Percentiles rank a stretch among this genome's conserved stretches.
These are phyloP conservation scores for Nicotiana attenuata DNA, from an alignment of 257 asterid genomes.

Conservation along the genomic window DNA sequence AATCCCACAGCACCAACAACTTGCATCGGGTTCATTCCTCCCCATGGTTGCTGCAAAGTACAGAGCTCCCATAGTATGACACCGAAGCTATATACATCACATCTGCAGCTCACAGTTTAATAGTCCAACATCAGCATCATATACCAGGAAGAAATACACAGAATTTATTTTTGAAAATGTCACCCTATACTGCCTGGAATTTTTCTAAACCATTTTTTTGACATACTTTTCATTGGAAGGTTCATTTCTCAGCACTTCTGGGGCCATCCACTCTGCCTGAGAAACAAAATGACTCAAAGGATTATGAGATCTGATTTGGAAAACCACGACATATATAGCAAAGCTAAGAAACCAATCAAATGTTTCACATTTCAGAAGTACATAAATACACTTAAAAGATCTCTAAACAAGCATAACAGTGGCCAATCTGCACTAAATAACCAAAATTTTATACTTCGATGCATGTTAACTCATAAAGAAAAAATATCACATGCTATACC, in stretches of 20 bases:
- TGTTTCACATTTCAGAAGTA: not conserved
- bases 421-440: not conserved
- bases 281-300: not conserved
- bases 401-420: not conserved
- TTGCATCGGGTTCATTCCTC: conserved; percentile 98
- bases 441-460: not conserved
- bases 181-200: not conserved
- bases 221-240: conserved; percentile 94
- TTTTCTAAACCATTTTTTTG: no score
- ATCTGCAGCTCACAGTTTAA: conserved; percentile 43
- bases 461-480: not conserved
- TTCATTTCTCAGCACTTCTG: conserved; percentile 97
- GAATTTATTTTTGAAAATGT: not conserved
- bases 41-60: conserved; percentile 92
- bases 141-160: not conserved
- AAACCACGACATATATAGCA: not conserved
- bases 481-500: not conserved
- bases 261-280: conserved; percentile 99
- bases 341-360: not conserved
- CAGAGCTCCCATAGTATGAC: conserved; percentile 96
- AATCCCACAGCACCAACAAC: conserved; percentile 98
- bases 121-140: not conserved
- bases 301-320: not conserved
- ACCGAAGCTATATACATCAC: conserved; percentile 90
- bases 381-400: not conserved